Evolutionary conservation across 1,284 basidiomycete genomes (phyloP), one percentile per base, ranked within the genome.

Genomic region (Schizophyllum commune): DNA sequence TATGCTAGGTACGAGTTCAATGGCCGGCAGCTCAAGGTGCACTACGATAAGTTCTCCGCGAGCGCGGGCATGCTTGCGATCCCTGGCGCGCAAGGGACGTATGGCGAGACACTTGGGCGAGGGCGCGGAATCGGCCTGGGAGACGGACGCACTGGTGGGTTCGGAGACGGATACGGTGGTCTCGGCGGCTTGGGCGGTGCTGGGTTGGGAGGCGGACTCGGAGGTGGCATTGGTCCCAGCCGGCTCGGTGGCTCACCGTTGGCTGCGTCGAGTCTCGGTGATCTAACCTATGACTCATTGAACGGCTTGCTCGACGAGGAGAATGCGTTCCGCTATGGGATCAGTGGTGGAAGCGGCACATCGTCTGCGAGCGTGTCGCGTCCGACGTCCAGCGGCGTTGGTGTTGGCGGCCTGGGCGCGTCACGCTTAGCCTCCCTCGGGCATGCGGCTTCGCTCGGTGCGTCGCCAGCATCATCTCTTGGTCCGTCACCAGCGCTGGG

Each of bases 1-100:
- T 56, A 55, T 61, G 57, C 52, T 67, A 92, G 91, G 53, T 93
- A 89, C 71, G 93, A 96, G 68, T 94, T 89, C 72, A 92, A 91
- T 68, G 92, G 93, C 2, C 84, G 93, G 47, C 77, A 80, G 32
- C 78, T 95, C 58, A 94, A 94, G 72, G 92, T 95, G 13, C 92
- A 94, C 71, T 91, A 87, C 69, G 92, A 95, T 76, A 90, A 88
- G 70, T 91, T 84, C 69, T 47, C 39, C 13, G 39, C 39, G 4
- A 47, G 39, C 8, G 39, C 39, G 9, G 39, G 39, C 13, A 47
- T 47, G 39, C 39, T 47, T 47, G 39, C 39, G 17, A 17, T 47
- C 8, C 39, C 39, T 2, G 39, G 39, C 39, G 39, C 39, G 39
- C 39, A 47, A 8, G 39, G 39, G 9, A 47, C 39, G 17, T 47